Base-by-base conservation (phyloP, 129 eudicot species). In the Ambrosia artemisiifolia region DNA sequence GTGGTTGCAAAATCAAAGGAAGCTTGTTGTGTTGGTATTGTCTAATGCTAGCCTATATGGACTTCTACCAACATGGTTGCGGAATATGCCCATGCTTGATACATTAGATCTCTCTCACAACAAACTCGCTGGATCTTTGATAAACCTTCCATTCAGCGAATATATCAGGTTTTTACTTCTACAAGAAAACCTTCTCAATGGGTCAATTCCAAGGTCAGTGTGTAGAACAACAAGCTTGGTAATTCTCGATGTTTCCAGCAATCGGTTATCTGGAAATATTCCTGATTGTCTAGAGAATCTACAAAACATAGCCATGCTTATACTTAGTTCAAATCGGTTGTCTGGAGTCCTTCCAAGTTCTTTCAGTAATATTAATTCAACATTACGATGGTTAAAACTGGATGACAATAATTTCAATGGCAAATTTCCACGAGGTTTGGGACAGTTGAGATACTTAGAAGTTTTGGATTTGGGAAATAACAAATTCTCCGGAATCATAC, bases 11-110 rank as follows among this genome's bases (percentile, higher is more conserved):
- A 24, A 24, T 24, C 28, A 24, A 24, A 24, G 28, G 28, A 24
- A 24, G 0, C 63, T 75, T 34, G 18, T 14, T 6, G 1, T 0
- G 3, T 55, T 81, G n/a, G 35, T 8, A 0, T 35, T 81, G 18
- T 74, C 73, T 18, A 69, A 50, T 63, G 12, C 73, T 2, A 63
- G 77, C 18, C 64, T 80, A 19, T 69, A 67, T 17, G 80, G 63
- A 49, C 57, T 7, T 11, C 32, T 69, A 2, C 83, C 80, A n/a
- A 11, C 10, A 43, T 80, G 79, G 79, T 61, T 80, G 24, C 17
- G 1, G 12, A 36, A 40, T 33, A 7, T 68, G 51, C 17, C 54
- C 20, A 10, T 61, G 2, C 11, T 63, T 40, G 3, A 57, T 2
- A 3, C 2, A 1, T 6, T 68, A 36, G 48, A 57, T 74, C 67